Conservation (phyloP, 441 rosid genomes). For the Euphorbia celastroides region DNA sequence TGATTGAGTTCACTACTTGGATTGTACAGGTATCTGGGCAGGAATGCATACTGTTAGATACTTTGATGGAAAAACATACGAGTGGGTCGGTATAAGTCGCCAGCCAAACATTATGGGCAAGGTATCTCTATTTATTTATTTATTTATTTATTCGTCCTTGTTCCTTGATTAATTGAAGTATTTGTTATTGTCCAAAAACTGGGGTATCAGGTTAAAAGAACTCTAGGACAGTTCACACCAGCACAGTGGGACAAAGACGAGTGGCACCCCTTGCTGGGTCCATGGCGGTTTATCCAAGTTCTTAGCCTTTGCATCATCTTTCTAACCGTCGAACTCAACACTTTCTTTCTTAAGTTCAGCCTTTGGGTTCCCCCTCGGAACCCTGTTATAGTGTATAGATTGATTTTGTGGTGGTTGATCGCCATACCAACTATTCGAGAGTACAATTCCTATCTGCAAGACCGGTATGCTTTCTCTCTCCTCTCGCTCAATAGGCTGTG, state of each 20-base stretch:
- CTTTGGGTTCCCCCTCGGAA: constrained; percentile 97
- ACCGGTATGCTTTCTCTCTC: constrained; percentile 47
- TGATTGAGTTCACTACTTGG: constrained; percentile 6
- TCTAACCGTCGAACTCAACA: constrained; percentile 91
- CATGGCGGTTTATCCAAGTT: constrained; percentile 98
- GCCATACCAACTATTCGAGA: constrained; percentile 97
- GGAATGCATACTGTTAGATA: constrained; percentile 99
- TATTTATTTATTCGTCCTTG: not conserved
- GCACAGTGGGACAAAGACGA: constrained; percentile 99
- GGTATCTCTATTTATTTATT: constrained; percentile 28
- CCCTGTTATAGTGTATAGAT: constrained; percentile 84
- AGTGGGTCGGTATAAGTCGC: constrained; percentile 98
- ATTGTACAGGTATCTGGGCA: constrained; percentile 86
- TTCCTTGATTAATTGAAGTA: not conserved
- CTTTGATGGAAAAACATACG: constrained; percentile 95
- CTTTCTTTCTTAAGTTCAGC: constrained; percentile 97
- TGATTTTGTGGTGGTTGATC: constrained; percentile 98
- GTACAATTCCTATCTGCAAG: constrained; percentile 95
- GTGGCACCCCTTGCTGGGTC: constrained; percentile 98
- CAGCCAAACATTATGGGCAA: constrained; percentile 92
- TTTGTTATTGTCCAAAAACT: constrained; percentile 4
- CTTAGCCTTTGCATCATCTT: constrained; percentile 85
- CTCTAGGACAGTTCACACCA: constrained; percentile 96
- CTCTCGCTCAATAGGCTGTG: not conserved
- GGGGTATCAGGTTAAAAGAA: constrained; percentile 64